Percentiles rank a stretch among this genome's conserved stretches.
These are phyloP conservation scores for Pholiota adiposa DNA, from an alignment of 1,284 basidiomycete genomes.

Conservation along the genomic window DNA sequence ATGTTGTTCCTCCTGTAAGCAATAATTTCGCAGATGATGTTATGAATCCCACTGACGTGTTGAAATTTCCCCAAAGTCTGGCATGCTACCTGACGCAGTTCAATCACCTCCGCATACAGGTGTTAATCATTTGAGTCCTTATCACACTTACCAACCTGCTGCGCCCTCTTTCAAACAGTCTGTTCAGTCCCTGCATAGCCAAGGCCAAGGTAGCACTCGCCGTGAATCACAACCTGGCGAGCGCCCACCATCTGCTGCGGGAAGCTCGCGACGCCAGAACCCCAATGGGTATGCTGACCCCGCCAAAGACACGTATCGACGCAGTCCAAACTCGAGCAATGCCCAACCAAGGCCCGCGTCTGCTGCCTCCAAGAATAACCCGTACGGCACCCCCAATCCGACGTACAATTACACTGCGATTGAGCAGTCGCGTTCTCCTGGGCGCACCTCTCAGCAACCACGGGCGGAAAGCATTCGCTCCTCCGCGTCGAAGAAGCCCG, in stretches of 20 bases:
- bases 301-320: background rate
- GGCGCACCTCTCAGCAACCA: slow-evolving; percentile 1
- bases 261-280: slow-evolving; percentile 10
- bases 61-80: slow-evolving; percentile 26
- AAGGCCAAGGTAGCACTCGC: slow-evolving; percentile 6
- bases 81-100: slow-evolving; percentile 23
- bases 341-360: slow-evolving; percentile 12
- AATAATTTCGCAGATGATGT: background rate
- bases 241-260: slow-evolving; percentile 12
- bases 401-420: background rate
- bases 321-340: background rate
- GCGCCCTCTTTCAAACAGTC: slow-evolving; percentile 17
- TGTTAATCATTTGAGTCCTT: slow-evolving; percentile 30
- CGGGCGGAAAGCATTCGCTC: slow-evolving; percentile 20
- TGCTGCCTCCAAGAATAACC: slow-evolving; percentile 1
- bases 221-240: background rate
- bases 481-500: slow-evolving; percentile 12
- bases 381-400: background rate
- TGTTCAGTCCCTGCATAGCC: slow-evolving; percentile 20
- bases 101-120: slow-evolving; percentile 29
- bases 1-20: slow-evolving; percentile 38
- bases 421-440: background rate
- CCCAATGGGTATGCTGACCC: slow-evolving; percentile 8
- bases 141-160: slow-evolving; percentile 26
- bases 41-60: background rate